phyloP scores from a whole-genome alignment of 352 stramenopile genomes.

The Vaucheria bursata region DNA sequence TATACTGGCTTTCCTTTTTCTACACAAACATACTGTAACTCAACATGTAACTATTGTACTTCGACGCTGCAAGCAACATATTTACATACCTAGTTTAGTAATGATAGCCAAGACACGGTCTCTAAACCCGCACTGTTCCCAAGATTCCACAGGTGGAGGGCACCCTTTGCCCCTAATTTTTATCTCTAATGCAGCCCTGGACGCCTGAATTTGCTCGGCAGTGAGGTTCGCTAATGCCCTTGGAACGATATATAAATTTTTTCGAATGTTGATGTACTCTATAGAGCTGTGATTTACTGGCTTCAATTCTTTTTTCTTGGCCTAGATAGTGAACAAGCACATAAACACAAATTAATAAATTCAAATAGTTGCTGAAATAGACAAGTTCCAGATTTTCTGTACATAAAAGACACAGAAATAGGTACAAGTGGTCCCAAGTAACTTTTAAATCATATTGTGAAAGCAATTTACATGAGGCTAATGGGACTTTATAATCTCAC shows the following conservation, averaged over 20 bases:
- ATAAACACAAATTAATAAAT: slow-evolving; percentile 15
- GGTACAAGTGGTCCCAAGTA: neutral
- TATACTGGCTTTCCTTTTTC: too few relatives aligned
- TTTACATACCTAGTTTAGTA: neutral
- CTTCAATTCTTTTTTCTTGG: slow-evolving; percentile 77
- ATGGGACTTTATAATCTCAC: too few relatives aligned
- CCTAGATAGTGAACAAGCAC: slow-evolving; percentile 21
- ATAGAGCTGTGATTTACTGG: slow-evolving; percentile 89
- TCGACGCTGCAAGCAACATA: neutral
- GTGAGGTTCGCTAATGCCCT: slow-evolving; percentile 77
- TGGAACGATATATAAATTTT: slow-evolving; percentile 97
- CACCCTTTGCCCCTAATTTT: slow-evolving; percentile 93
- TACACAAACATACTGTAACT: neutral
- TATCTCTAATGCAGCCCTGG: slow-evolving; percentile 76
- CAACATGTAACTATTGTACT: neutral
- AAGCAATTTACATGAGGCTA: neutral
- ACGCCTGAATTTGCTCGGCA: slow-evolving; percentile 64
- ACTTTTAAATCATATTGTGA: slow-evolving; percentile 28
- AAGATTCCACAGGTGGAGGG: slow-evolving; percentile 85
- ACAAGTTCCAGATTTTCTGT: neutral
- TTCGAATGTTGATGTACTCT: slow-evolving; percentile 91
- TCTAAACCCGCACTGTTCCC: slow-evolving; percentile 92
- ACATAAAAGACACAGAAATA: neutral
- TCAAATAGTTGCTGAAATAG: slow-evolving; percentile 21
- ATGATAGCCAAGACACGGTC: slow-evolving; percentile 87